These are phyloP conservation scores for Saxispiralis lemnorum DNA, from an alignment of 495 filamentous ascomycete species.

Conservation along the genomic window DNA sequence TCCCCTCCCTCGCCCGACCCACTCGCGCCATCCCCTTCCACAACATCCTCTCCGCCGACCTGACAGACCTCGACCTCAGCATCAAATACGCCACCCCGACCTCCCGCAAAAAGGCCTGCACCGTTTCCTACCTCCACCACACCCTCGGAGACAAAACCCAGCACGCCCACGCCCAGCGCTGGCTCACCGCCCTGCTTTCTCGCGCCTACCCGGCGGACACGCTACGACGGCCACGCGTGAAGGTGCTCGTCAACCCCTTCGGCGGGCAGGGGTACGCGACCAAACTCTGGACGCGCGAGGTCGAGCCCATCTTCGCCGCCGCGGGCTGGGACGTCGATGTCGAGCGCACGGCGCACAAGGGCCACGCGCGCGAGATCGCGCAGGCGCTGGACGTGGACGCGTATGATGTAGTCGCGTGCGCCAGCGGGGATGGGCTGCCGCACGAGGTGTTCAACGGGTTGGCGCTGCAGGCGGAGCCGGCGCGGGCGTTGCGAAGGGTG, in stretches of 20 bases:
- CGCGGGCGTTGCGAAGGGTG: conserved; percentile 54
- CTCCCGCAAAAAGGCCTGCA: conserved; percentile 38
- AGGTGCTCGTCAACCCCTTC: conserved; percentile 80
- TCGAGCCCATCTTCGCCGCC: conserved; percentile 68
- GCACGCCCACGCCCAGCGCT: conserved; percentile 30
- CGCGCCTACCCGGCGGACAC: conserved; percentile 51
- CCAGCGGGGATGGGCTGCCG: conserved; percentile 81
- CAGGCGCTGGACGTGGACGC: conserved; percentile 59
- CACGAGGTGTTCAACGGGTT: conserved; percentile 93
- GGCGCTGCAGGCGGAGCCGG: conserved; percentile 54
- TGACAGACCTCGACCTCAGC: conserved; percentile 39
- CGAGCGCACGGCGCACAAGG: conserved; percentile 49
- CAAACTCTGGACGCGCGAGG: conserved; percentile 54
- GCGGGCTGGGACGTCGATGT: conserved; percentile 63
- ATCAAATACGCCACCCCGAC: conserved; percentile 54
- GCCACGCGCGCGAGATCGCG: conserved; percentile 66
- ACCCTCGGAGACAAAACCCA: conserved; percentile 32
- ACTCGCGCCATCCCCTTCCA: conserved; percentile 49
- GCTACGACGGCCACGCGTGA: conserved; percentile 54
- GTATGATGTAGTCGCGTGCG: conserved; percentile 71
- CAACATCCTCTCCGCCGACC: conserved; percentile 69
- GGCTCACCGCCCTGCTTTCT: conserved; percentile 45
- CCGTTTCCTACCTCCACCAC: conserved; percentile 42
- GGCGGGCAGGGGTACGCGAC: conserved; percentile 66
- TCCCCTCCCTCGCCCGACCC: conserved; percentile 20